These are phyloP conservation scores for Entomortierella parvispora DNA, from an alignment of 192 early-diverging fungal genomes.

Conservation along the genomic window DNA sequence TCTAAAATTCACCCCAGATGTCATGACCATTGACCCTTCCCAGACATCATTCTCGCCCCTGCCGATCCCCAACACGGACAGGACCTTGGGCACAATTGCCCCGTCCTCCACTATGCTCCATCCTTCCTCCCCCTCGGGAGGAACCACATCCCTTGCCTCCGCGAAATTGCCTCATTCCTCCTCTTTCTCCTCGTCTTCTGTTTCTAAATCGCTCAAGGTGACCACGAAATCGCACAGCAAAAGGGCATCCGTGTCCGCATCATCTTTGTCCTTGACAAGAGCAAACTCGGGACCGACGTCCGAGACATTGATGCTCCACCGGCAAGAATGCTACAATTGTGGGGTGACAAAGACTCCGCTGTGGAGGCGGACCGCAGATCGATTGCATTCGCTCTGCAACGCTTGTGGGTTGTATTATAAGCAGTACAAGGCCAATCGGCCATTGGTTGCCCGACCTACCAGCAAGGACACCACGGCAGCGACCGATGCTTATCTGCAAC, in stretches of 20 bases:
- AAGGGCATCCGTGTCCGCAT: neutral
- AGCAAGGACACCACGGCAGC: too few species aligned
- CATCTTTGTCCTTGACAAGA: neutral
- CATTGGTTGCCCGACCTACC: conserved; percentile 55
- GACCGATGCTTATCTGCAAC: too few species aligned
- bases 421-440: conserved; percentile 87
- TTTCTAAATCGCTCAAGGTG: neutral
- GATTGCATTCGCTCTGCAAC: conserved; percentile 89
- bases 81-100: conserved; percentile 2
- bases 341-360: conserved; percentile 88
- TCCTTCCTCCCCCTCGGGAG: neutral
- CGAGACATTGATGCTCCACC: conserved; percentile 5
- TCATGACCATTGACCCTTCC: neutral
- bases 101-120: conserved; percentile 38
- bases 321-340: conserved; percentile 72
- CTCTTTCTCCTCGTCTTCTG: neutral
- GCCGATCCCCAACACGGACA: neutral
- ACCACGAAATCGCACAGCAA: conserved; percentile 7
- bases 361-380: conserved; percentile 85
- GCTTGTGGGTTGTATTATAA: conserved; percentile 97
- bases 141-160: too few species aligned
- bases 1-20: neutral
- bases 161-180: too few species aligned
- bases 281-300: neutral
- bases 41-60: neutral